Base-by-base conservation (phyloP, 108 stramenopile species). In the Stephanodiscus minutulus region DNA sequence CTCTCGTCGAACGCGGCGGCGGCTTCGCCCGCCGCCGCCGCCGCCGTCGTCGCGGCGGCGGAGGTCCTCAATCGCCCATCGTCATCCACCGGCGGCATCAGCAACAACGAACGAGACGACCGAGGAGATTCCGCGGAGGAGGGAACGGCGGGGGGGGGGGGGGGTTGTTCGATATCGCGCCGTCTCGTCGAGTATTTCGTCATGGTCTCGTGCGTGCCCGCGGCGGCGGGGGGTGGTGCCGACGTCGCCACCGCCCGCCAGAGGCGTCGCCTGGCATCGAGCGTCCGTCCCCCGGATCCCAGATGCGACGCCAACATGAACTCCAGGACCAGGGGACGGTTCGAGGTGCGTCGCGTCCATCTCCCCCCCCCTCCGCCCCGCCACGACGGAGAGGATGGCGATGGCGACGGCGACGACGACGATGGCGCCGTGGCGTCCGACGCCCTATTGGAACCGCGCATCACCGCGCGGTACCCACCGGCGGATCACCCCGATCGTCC, bases 161-260 rank as follows among this genome's bases (percentile, higher is more conserved):
- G 33, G 12, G 33, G 35, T 33, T 5, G 31, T 29, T 61, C 39
- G 55, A 18, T 39, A 37, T 60, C 63, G 37, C 21, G 64, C 24
- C 81, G 94, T 39, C 81, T 95, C 24, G 91, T 95, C 24, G 94
- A 95, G 65, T 95, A 95, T 64, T 95, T 95, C 73, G 74, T 91
- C 27, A 85, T 93, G 54, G 81, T 95, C 28, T 81, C 86, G 21
- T 81, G 84, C 55, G 74, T 83, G 11, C 12, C 59, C 61, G 46
- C 66, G 52, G 28, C 50, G 67, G 67, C 20, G 47, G 29, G 27
- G 36, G 31, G 13, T 72, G 12, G 29, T 35, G 22, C n/a, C n/a
- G n/a, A n/a, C n/a, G n/a, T n/a, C n/a, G n/a, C n/a, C n/a, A n/a
- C n/a, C n/a, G n/a, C n/a, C n/a, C n/a, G n/a, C n/a, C n/a, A n/a